Evolutionary conservation across 1,284 basidiomycete species (phyloP).

Genomic region (Agaricales sp.): DNA sequence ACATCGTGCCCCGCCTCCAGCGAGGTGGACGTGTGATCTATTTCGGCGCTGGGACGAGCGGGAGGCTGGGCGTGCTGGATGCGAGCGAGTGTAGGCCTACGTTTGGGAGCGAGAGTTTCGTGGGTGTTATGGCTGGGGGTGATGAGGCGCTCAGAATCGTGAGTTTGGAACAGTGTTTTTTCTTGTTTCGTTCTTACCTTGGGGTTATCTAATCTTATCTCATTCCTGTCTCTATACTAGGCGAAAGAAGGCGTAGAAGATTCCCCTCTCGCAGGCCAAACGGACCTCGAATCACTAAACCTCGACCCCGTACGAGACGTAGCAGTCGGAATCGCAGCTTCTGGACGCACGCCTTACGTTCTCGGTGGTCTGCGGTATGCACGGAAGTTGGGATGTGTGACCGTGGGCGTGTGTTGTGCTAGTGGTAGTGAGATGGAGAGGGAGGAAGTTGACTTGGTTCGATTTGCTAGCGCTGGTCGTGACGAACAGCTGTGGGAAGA

Average conservation of each 20-base stretch:
- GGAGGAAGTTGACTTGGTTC: slow-evolving; percentile 19
- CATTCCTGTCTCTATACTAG: not conserved
- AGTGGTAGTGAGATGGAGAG: slow-evolving; percentile 13
- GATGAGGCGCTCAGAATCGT: slow-evolving; percentile 17
- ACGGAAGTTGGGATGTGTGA: slow-evolving; percentile 14
- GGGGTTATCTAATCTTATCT: no score
- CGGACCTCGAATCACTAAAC: slow-evolving; percentile 15
- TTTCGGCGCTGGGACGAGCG: slow-evolving; percentile 23
- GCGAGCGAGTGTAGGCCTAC: slow-evolving; percentile 16
- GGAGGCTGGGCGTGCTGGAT: slow-evolving; percentile 22
- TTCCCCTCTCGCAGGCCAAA: slow-evolving; percentile 7
- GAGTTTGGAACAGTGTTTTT: slow-evolving; percentile 13
- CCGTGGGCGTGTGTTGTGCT: slow-evolving; percentile 20
- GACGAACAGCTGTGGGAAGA: no score
- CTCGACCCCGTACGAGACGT: slow-evolving; percentile 17
- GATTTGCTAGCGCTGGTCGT: no score
- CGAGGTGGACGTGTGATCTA: slow-evolving; percentile 20
- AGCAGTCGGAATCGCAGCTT: slow-evolving; percentile 21
- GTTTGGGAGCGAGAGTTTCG: slow-evolving; percentile 10
- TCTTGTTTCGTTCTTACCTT: no score
- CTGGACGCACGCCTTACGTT: slow-evolving; percentile 23
- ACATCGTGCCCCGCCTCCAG: slow-evolving; percentile 16
- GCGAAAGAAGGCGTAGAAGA: slow-evolving; percentile 19
- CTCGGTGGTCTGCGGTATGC: slow-evolving; percentile 19
- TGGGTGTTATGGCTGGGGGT: slow-evolving; percentile 21